Evolutionary conservation across 257 asterid genomes (phyloP).

Genomic region (Capsicum chinense): DNA sequence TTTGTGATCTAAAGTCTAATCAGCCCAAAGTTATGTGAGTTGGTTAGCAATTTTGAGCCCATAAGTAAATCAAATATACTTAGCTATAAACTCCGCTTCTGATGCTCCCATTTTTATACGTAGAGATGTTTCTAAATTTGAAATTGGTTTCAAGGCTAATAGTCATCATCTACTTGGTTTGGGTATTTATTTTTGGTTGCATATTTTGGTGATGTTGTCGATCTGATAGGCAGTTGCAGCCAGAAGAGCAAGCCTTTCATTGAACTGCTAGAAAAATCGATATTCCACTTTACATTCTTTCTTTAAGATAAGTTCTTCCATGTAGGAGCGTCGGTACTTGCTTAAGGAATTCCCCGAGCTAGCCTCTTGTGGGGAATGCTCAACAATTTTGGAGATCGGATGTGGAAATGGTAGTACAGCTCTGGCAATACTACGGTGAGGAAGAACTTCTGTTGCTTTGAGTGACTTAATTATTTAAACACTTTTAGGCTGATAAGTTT

Average conservation of each 20-base stretch:
- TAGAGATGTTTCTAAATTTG: neutral
- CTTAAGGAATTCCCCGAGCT: conserved; percentile 85
- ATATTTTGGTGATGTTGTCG: neutral
- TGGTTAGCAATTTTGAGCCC: neutral
- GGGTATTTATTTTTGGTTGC: conserved; percentile 21
- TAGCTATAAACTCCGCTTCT: neutral
- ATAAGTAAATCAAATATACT: neutral
- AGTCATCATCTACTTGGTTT: neutral
- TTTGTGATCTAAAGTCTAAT: neutral
- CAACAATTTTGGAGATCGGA: conserved; percentile 89
- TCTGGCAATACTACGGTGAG: conserved; percentile 64
- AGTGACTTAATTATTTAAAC: neutral
- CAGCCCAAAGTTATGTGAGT: neutral
- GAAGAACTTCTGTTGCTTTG: neutral
- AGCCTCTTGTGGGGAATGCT: conserved; percentile 59
- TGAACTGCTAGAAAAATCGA: neutral
- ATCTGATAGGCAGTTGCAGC: neutral
- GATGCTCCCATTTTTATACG: neutral
- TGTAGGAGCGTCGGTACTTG: conserved; percentile 85
- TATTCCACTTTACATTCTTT: neutral
- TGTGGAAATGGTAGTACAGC: conserved; percentile 97
- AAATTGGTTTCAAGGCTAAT: neutral
- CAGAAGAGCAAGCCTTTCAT: neutral
- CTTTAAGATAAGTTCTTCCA: conserved; percentile 1
- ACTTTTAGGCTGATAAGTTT: neutral